Base-by-base conservation (phyloP, 2,329 filamentous ascomycete genomes). In the Colletotrichum zoysiae region DNA sequence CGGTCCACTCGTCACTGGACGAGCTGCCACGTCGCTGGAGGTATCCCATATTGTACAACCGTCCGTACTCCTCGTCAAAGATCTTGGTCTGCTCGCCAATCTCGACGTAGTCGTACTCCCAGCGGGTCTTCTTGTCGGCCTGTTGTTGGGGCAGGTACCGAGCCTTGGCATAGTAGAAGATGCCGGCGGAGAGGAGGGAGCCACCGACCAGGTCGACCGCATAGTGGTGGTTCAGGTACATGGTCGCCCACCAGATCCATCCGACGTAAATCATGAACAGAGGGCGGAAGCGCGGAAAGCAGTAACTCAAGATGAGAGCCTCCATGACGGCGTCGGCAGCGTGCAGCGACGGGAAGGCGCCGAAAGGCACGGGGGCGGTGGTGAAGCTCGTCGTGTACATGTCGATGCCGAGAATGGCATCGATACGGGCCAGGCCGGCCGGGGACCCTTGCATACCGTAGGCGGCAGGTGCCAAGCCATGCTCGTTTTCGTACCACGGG, bases 161-260 rank as follows among this genome's bases (percentile, higher is more conserved):
- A 53, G 91, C 89, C 79, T 93, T 93, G 68, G 93, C 90, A 73
- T 94, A 89, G 83, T 95, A 97, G 86, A 94, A 98, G 70, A 92
- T 90, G 62, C 92, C 85, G 16, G 91, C 91, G 33, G 94, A 92
- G 71, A 94, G 86, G 72, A 97, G 86, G 79, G 92, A 94, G 76
- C 95, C 95, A 46, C 89, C 94, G 35, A 98, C 94, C 62, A 98
- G 86, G 81, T 98, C 95, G 51, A 98, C 93, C 42, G 95, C 95
- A 80, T 98, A 98, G 84, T 98, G 95, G 83, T 98, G 95, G 78
- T 94, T 97, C 64, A 98, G 89, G 80, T 98, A 98, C 94, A 98
- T 97, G 76, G 95, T 98, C 16, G 95, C 93, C 95, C 95, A 98
- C 93, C 95, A 98, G 78, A 98, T 91, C 95, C 95, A 98, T 79